Evolutionary conservation across 2,329 filamentous ascomycete genomes (phyloP), one percentile per base, ranked within the genome.

Genomic region (Pyricularia sp.): DNA sequence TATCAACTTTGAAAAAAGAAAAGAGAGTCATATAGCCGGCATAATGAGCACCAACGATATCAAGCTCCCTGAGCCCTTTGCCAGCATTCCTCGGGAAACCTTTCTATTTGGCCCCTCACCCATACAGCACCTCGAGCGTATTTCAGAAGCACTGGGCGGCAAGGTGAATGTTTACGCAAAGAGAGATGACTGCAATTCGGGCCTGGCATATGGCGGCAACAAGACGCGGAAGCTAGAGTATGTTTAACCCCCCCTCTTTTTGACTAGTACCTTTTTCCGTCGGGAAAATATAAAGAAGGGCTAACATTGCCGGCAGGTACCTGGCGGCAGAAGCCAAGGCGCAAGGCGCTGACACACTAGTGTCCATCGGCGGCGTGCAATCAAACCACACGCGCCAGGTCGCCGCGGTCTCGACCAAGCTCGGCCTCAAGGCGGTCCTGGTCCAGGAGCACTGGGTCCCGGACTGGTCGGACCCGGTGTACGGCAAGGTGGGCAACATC

Each of bases 361-460:
- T 89, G 67, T 84, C 81, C 68, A 86, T 88, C 69, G 87, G 87
- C 66, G 87, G 87, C 64, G 79, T 88, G 5, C 87, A 89, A 70
- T 87, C 83, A 63, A 90, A 90, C 78, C 87, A 89, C 73, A 89
- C 86, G 2, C 82, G 87, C 13, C 83, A 85, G 68, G 86, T 89
- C 0, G 84, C 86, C 0, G 87, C 85, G 0, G 82, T 85, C 1
- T 85, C 85, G 0, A 78, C 82, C 26, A 79, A 80, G 61, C 74
- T 84, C 0, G 86, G 86, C 0, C 77, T 89, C 26, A 78, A 81
- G 67, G 78, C 78, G 61, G 77, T 81, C 67, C 77, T 86, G 2
- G 81, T 88, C 0, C 87, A 89, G 73, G 87, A 89, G 74, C 79
- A 86, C 71, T 89, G 87, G 87, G 87, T 89, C 0, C 62, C 62